Evolutionary conservation across 441 rosid genomes (phyloP).

Genomic region (Corymbia citriodora): DNA sequence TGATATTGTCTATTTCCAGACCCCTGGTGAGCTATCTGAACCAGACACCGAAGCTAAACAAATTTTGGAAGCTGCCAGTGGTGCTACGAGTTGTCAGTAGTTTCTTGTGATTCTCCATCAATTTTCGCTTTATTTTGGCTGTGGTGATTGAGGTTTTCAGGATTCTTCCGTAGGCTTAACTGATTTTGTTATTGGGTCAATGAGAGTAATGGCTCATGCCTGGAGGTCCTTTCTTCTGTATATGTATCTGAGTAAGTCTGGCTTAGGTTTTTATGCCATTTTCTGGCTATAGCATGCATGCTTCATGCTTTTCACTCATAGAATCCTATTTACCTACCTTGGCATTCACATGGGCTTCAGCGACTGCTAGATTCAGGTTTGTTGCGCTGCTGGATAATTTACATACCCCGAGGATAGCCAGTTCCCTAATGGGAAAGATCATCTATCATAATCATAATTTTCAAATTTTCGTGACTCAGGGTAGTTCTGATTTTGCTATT

Average conservation of each 20-base stretch:
- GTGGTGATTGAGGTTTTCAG: neutral
- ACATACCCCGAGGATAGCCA: neutral
- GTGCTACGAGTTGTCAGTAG: slow-evolving; percentile 19
- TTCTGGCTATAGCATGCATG: neutral
- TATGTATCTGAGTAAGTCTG: neutral
- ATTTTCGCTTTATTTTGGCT: neutral
- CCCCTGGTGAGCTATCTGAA: slow-evolving; percentile 71
- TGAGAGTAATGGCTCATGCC: neutral
- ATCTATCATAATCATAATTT: neutral
- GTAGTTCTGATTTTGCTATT: neutral
- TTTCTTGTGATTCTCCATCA: neutral
- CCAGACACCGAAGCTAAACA: slow-evolving; percentile 54
- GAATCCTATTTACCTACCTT: neutral
- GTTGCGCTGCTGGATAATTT: neutral
- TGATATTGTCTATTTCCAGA: slow-evolving; percentile 39
- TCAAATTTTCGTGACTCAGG: neutral
- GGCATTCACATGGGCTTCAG: neutral
- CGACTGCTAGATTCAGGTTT: neutral
- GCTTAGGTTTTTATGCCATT: neutral
- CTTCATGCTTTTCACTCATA: neutral
- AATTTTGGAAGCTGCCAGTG: slow-evolving; percentile 46
- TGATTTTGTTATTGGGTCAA: neutral
- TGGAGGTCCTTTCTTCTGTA: neutral
- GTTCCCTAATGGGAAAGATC: neutral
- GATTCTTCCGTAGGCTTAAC: neutral